These are phyloP conservation scores for Neodidymelliopsis sp. DNA, from an alignment of 2,329 filamentous ascomycete genomes.

Conservation along the genomic window DNA sequence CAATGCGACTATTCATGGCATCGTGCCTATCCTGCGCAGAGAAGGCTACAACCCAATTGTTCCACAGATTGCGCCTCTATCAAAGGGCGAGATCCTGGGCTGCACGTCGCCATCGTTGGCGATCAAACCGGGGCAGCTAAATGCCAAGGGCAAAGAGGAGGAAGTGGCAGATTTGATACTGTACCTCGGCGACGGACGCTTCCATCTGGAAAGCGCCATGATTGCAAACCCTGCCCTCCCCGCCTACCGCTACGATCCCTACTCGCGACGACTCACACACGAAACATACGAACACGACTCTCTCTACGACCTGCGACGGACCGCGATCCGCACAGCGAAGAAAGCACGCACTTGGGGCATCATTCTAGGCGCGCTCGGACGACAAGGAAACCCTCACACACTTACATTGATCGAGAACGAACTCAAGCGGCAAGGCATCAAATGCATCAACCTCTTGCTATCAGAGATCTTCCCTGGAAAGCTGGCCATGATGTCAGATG, in stretches of 20 bases:
- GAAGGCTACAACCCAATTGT: conserved; percentile 87
- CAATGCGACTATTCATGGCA: conserved; percentile 93
- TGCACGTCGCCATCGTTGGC: conserved; percentile 79
- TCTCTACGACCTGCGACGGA: conserved; percentile 80
- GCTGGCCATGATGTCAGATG: conserved; percentile 87
- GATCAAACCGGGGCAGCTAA: conserved; percentile 43
- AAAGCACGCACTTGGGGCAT: conserved; percentile 89
- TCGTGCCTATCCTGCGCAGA: conserved; percentile 77
- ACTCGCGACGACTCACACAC: conserved; percentile 87
- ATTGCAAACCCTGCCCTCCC: conserved; percentile 93
- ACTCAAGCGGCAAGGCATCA: conserved; percentile 74
- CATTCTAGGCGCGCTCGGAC: conserved; percentile 88
- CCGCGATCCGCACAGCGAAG: conserved; percentile 78
- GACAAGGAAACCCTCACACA: conserved; percentile 95
- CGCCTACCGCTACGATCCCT: conserved; percentile 96
- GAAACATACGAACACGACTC: conserved; percentile 93
- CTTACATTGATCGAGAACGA: conserved; percentile 84
- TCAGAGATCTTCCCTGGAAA: conserved; percentile 98
- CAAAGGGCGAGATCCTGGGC: conserved; percentile 95
- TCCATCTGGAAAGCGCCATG: conserved; percentile 98
- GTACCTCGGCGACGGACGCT: conserved; percentile 90
- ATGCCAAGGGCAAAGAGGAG: conserved; percentile 57
- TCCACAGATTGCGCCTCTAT: conserved; percentile 90
- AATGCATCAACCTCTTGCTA: conserved; percentile 83
- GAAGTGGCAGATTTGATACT: conserved; percentile 72